These are phyloP conservation scores for Exobasidium cylindrosporum DNA, from an alignment of 1,284 basidiomycete species.

Conservation along the genomic window DNA sequence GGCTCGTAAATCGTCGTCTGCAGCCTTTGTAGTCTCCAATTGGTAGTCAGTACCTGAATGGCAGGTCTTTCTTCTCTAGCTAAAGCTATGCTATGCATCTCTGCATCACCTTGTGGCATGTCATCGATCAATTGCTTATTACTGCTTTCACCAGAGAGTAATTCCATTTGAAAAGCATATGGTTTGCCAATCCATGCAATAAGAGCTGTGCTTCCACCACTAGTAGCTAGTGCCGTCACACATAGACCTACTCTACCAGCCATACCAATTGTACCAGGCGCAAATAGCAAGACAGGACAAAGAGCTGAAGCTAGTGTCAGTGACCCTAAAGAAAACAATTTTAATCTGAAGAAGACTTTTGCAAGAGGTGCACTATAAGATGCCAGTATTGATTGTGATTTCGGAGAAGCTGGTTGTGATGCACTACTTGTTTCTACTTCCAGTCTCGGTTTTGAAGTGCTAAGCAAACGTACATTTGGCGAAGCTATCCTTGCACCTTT, in stretches of 20 bases:
- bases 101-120: background rate
- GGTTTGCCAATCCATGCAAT: conserved; percentile 69
- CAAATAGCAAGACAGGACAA: conserved; percentile 74
- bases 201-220: conserved; percentile 69
- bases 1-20: conserved; percentile 72
- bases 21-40: conserved; percentile 64
- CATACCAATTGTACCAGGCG: conserved; percentile 71
- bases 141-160: conserved; percentile 15
- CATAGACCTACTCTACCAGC: conserved; percentile 70
- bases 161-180: conserved; percentile 60
- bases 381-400: conserved; percentile 21
- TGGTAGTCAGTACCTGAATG: conserved; percentile 70
- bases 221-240: conserved; percentile 69
- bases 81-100: background rate
- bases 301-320: conserved; percentile 69
- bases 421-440: too few relatives aligned
- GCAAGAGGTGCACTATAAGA: conserved; percentile 65
- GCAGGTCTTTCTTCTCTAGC: background rate
- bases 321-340: conserved; percentile 77
- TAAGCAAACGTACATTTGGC: too few relatives aligned
- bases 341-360: conserved; percentile 70
- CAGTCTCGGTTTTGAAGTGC: too few relatives aligned
- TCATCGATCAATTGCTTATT: background rate
- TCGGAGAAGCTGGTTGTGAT: too few relatives aligned
- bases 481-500: too few relatives aligned